Evolutionary conservation across 345 rosid genomes (phyloP).

Genomic region (Clausena lansium): DNA sequence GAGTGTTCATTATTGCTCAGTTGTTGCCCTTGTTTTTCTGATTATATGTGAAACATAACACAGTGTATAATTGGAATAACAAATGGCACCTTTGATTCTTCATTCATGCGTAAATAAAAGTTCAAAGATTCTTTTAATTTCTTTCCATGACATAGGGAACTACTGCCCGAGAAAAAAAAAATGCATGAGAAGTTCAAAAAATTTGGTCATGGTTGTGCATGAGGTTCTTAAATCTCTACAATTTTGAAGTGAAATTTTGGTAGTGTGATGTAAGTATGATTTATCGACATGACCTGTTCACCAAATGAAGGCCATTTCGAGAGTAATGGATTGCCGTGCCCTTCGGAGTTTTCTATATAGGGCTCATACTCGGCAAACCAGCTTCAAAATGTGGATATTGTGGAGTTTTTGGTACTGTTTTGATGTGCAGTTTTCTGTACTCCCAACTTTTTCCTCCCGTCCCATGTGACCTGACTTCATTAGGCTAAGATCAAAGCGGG

Average conservation of each 20-base stretch:
- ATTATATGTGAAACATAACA: conserved; percentile 33
- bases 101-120: conserved; percentile 52
- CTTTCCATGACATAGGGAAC: neutral
- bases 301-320: neutral
- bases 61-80: conserved; percentile 51
- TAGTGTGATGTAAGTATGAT: neutral
- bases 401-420: too few relatives aligned
- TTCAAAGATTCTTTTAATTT: conserved; percentile 14
- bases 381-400: too few relatives aligned
- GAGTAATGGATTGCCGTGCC: neutral
- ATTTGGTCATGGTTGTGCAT: neutral
- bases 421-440: too few relatives aligned
- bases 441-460: too few relatives aligned
- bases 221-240: neutral
- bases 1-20: conserved; percentile 22
- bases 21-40: conserved; percentile 37
- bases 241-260: neutral
- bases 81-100: conserved; percentile 39
- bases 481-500: too few relatives aligned
- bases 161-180: neutral
- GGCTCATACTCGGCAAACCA: too few relatives aligned
- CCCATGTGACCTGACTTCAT: too few relatives aligned
- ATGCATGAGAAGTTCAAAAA: neutral
- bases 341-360: too few relatives aligned
- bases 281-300: neutral